A percentile compares a stretch with the other conserved stretches of the same genome.
phyloP scores from a whole-genome alignment of 2,329 filamentous ascomycete species.

The Arachnomyces sp. region DNA sequence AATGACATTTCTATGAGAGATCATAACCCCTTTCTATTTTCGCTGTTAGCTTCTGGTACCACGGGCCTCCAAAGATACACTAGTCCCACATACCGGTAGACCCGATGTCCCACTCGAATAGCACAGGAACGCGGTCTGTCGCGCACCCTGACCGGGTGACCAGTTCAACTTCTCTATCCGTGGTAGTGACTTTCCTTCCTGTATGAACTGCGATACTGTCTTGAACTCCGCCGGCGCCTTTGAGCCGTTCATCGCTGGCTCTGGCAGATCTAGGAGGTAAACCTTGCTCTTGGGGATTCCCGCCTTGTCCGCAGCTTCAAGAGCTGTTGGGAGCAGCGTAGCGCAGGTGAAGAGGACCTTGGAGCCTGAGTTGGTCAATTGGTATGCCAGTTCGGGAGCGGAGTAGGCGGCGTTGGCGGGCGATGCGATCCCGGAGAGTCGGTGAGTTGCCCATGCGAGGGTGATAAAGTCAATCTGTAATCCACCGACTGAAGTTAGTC shows the following conservation, averaged over 20 bases:
- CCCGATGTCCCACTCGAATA: constrained; percentile 76
- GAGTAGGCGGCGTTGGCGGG: constrained; percentile 71
- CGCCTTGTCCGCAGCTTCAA: constrained; percentile 54
- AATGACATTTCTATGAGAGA: constrained; percentile 71
- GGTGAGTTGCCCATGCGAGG: constrained; percentile 64
- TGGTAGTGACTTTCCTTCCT: constrained; percentile 44
- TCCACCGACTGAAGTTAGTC: background rate
- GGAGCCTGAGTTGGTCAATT: constrained; percentile 60
- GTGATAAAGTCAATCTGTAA: constrained; percentile 64
- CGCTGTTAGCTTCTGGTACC: constrained; percentile 9
- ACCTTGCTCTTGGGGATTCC: constrained; percentile 57
- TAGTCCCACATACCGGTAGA: constrained; percentile 49
- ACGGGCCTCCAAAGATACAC: background rate
- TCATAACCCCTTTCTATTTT: constrained; percentile 69
- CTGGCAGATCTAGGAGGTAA: constrained; percentile 61
- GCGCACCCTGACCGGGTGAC: constrained; percentile 37
- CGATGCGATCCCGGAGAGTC: constrained; percentile 63
- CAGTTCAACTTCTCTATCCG: constrained; percentile 33
- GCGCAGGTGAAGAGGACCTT: constrained; percentile 64
- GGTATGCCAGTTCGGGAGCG: constrained; percentile 59
- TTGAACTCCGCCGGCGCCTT: constrained; percentile 43
- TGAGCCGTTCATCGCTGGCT: constrained; percentile 42
- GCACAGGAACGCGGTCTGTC: constrained; percentile 66
- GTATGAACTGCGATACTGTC: constrained; percentile 58
- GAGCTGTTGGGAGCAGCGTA: constrained; percentile 55